These are phyloP conservation scores for Datisca glomerata DNA, from an alignment of 306 rosid genomes.

Conservation along the genomic window DNA sequence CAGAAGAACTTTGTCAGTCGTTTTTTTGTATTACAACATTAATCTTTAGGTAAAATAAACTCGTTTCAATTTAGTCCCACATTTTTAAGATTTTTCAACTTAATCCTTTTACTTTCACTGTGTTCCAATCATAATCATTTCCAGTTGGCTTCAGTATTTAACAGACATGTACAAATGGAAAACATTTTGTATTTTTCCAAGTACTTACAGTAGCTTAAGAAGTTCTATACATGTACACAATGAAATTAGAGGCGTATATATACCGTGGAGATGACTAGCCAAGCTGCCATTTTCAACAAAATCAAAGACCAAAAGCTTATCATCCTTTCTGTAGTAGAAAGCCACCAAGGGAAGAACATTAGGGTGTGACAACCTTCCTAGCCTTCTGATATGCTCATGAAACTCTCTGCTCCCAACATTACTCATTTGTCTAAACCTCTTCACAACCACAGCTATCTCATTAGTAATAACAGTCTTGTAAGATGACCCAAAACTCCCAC, in stretches of 20 bases:
- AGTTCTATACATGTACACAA: too few species aligned
- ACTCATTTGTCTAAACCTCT: slow-evolving; percentile 69
- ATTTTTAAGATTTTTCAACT: too few species aligned
- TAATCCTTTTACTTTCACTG: too few species aligned
- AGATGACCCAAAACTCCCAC: slow-evolving; percentile 76
- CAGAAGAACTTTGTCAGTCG: too few species aligned
- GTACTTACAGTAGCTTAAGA: too few species aligned
- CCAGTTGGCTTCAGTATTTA: too few species aligned
- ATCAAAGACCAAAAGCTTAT: slow-evolving; percentile 47
- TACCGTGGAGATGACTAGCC: slow-evolving; percentile 66
- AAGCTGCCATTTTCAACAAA: slow-evolving; percentile 44
- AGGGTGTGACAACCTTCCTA: slow-evolving; percentile 51
- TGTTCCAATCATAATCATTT: too few species aligned
- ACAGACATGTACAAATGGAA: too few species aligned
- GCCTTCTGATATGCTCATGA: slow-evolving; percentile 48
- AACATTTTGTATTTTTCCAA: too few species aligned
- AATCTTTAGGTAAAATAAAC: too few species aligned
- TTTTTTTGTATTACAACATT: too few species aligned
- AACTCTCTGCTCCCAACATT: slow-evolving; percentile 45
- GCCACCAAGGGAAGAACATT: slow-evolving; percentile 52
- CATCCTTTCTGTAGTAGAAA: slow-evolving; percentile 45
- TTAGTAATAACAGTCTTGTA: slow-evolving; percentile 49
- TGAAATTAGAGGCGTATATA: neutral
- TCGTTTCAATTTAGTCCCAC: too few species aligned
- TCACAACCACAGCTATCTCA: slow-evolving; percentile 64